Percentiles rank a stretch among this genome's conserved stretches.
These are phyloP conservation scores for Sideroxylon spinosum DNA, from an alignment of 179 eudicot genomes.

Conservation along the genomic window DNA sequence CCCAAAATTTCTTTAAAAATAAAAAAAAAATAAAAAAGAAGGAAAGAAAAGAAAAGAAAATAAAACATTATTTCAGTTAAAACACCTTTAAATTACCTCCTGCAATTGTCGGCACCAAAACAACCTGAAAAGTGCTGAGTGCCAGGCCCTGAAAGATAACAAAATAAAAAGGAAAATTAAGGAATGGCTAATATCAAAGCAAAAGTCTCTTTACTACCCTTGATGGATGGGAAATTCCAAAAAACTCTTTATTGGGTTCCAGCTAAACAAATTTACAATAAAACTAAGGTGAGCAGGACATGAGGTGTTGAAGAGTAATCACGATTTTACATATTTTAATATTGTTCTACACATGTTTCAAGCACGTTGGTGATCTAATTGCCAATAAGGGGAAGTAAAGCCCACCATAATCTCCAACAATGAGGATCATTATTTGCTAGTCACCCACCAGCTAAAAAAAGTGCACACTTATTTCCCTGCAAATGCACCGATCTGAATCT, in stretches of 20 bases:
- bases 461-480: not conserved
- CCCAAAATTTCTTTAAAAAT: not conserved
- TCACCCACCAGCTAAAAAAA: not conserved
- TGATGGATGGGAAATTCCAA: not conserved
- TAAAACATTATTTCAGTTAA: not conserved
- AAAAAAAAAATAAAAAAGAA: not conserved
- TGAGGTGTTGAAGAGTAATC: not conserved
- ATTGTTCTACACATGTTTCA: no score
- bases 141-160: constrained; percentile 74
- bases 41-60: no score
- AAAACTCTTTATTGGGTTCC: not conserved
- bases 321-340: no score
- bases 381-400: no score
- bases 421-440: not conserved
- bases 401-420: no score
- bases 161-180: not conserved
- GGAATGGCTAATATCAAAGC: not conserved
- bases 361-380: no score
- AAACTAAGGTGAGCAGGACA: not conserved
- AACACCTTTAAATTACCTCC: constrained; percentile 62
- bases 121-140: constrained; percentile 97
- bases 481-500: not conserved
- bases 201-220: not conserved
- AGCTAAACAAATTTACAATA: not conserved
- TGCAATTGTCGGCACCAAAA: constrained; percentile 76